Evolutionary conservation across 208 protist species (phyloP).

Genomic region (Leishmania tropica): DNA sequence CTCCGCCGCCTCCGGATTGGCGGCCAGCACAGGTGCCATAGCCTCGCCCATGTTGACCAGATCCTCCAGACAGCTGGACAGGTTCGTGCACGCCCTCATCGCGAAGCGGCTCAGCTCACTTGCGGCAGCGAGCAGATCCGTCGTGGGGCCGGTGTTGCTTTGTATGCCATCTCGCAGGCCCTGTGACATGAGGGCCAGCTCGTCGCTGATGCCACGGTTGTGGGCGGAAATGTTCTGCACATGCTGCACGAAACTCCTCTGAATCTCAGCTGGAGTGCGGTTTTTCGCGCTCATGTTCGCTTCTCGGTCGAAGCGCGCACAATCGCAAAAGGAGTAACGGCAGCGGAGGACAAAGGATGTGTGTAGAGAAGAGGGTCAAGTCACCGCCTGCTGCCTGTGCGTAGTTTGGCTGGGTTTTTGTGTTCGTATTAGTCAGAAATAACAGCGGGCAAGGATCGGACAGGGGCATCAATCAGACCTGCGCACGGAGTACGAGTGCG

Average conservation of each 20-base stretch:
- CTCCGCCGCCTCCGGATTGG: conserved; percentile 43
- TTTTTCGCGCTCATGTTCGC: conserved; percentile 13
- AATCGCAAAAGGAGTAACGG: not conserved
- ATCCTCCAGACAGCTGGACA: conserved; percentile 62
- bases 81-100: conserved; percentile 12
- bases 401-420: too few species aligned
- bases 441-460: not conserved
- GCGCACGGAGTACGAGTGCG: not conserved
- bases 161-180: conserved; percentile 18
- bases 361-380: not conserved
- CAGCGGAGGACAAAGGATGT: not conserved
- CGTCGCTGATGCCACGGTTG: conserved; percentile 28
- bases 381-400: not conserved
- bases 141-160: conserved; percentile 14
- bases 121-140: conserved; percentile 18
- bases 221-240: conserved; percentile 32
- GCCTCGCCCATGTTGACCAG: conserved; percentile 67
- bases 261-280: conserved; percentile 14
- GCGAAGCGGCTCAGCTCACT: conserved; percentile 22
- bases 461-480: not conserved
- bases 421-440: not conserved
- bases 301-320: conserved; percentile 2
- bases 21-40: conserved; percentile 61
- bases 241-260: conserved; percentile 27
- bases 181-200: conserved; percentile 25